Evolutionary conservation across 108 stramenopile genomes (phyloP).

Genomic region (Asterionellopsis glacialis): DNA sequence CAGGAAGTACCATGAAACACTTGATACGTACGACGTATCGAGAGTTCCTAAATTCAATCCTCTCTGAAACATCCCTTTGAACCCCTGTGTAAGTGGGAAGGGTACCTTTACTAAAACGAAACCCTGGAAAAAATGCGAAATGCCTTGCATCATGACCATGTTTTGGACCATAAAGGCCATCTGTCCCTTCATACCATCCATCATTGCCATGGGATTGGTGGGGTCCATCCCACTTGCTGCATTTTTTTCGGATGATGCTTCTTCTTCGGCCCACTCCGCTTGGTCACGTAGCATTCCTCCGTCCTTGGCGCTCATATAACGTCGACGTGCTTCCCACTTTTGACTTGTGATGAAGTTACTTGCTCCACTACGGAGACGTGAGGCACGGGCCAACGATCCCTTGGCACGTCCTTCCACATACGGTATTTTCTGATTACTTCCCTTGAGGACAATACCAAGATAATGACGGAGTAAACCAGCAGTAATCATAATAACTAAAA

Average conservation of each 20-base stretch:
- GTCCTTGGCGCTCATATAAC: conserved; percentile 6
- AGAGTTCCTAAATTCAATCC: conserved; percentile 86
- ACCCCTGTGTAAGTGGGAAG: conserved; percentile 90
- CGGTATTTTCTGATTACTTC: conserved; percentile 24
- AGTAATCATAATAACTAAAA: conserved; percentile 76
- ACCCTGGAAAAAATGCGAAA: conserved; percentile 91
- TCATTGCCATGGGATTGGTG: conserved; percentile 66
- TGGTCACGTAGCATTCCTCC: conserved; percentile 18
- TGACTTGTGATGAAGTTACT: conserved; percentile 42
- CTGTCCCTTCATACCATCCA: conserved; percentile 85
- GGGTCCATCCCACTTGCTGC: conserved; percentile 34
- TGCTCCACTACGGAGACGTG: conserved; percentile 35
- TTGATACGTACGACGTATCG: conserved; percentile 91
- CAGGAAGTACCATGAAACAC: conserved; percentile 94
- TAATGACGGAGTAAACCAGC: conserved; percentile 64
- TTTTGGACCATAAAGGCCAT: conserved; percentile 97
- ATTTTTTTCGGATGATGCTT: conserved; percentile 17
- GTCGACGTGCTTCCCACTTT: conserved; percentile 42
- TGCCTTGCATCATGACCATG: conserved; percentile 99
- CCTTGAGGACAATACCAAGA: conserved; percentile 54
- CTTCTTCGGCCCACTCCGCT: conserved; percentile 38
- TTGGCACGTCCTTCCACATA: conserved; percentile 35
- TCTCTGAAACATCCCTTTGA: conserved; percentile 97
- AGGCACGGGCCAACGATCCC: conserved; percentile 25
- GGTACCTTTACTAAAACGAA: conserved; percentile 95